A percentile compares a stretch with the other conserved stretches of the same genome.
phyloP scores from a whole-genome alignment of 345 rosid species.

The Eucalyptus sp. region DNA sequence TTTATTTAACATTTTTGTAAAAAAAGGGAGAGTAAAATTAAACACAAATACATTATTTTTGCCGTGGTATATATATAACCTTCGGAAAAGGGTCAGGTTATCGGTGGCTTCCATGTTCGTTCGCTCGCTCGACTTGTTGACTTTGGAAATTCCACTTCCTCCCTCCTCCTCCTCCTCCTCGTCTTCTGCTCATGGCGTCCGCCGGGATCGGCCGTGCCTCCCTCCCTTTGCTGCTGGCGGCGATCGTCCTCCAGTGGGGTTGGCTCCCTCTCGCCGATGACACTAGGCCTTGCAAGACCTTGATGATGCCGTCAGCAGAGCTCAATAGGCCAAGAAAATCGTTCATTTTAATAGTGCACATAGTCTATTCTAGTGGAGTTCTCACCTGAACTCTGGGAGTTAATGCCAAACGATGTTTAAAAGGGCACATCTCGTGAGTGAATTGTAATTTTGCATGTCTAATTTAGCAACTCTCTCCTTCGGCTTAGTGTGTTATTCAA shows the following conservation, averaged over 20 bases:
- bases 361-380: not conserved
- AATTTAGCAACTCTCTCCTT: not conserved
- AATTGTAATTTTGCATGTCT: not conserved
- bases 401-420: not conserved
- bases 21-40: not conserved
- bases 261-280: not conserved
- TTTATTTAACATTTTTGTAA: not conserved
- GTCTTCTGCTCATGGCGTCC: not conserved
- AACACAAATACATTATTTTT: not conserved
- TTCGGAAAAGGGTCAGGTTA: not conserved
- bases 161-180: not conserved
- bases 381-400: not conserved
- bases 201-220: not conserved
- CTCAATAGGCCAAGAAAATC: not conserved
- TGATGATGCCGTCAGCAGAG: not conserved
- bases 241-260: not conserved
- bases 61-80: not conserved
- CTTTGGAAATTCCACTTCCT: not conserved
- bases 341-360: not conserved
- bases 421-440: not conserved
- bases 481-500: not conserved
- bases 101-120: not conserved
- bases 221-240: not conserved
- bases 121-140: not conserved
- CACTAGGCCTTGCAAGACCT: slow-evolving; percentile 27